Percentiles rank a stretch among this genome's conserved stretches.
Conservation (phyloP, 2,329 filamentous ascomycete genomes). For the Neocucurbitaria cava region DNA sequence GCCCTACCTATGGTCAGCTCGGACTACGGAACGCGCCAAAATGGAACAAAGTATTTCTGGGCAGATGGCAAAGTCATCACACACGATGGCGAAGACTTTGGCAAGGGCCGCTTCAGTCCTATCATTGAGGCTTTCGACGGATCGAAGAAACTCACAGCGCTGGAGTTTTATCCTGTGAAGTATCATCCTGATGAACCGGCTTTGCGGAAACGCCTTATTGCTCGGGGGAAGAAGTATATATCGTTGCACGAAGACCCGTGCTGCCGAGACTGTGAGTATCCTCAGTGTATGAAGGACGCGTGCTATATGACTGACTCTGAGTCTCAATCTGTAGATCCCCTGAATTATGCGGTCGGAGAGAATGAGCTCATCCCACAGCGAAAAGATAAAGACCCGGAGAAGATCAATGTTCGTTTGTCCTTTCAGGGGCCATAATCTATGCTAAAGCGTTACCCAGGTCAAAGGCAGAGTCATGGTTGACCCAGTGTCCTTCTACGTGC, state of each 20-base stretch:
- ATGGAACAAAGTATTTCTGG: not conserved
- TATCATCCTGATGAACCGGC: not conserved
- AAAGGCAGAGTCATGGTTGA: conserved; percentile 5
- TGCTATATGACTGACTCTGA: too few relatives aligned
- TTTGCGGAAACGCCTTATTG: not conserved
- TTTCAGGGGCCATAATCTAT: too few relatives aligned
- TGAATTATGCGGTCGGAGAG: not conserved
- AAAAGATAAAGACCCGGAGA: not conserved
- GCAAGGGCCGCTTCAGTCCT: not conserved
- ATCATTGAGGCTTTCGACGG: not conserved
- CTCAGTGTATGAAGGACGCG: too few relatives aligned
- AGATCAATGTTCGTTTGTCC: not conserved
- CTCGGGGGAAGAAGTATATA: conserved; percentile 2
- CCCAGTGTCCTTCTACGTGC: not conserved
- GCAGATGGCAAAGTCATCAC: not conserved
- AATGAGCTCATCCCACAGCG: not conserved
- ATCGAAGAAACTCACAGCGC: not conserved
- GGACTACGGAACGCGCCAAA: not conserved
- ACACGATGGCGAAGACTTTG: conserved; percentile 3
- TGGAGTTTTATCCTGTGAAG: not conserved
- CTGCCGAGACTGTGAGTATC: not conserved
- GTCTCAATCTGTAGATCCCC: not conserved
- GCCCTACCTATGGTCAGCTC: not conserved
- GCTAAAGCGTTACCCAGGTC: not conserved
- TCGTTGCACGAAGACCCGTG: not conserved